Evolutionary conservation across 352 stramenopile species (phyloP), one percentile per base, ranked within the genome.

Genomic region (Hyphochytrium catenoides): DNA sequence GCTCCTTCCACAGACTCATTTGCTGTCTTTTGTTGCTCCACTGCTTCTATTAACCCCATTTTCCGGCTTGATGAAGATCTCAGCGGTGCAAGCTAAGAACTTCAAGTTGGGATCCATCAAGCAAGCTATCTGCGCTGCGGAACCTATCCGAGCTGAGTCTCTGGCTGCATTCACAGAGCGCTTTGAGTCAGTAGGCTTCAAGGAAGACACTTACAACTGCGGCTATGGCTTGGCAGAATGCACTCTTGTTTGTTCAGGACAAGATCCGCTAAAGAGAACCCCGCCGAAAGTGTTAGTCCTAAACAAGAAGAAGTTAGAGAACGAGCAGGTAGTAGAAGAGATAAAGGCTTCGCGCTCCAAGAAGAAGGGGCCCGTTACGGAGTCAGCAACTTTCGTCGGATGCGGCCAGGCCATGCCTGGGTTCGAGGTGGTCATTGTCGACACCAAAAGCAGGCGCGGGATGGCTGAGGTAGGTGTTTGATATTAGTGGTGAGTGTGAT

Each of bases 171-270:
- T 82, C 31, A 71, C 52, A 9, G 31, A 47, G 34, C 76, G 66
- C 48, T 82, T 82, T 32, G 47, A 49, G 25, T 28, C 40, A 9
- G 26, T 52, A 1, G 63, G 65, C 1, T 77, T 82, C 19, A 47
- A 77, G 40, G 51, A 57, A 0, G 57, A 58, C 37, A 64, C 62
- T n/a, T 76, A 78, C 36, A 79, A 79, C 44, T 75, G 59, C 35
- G 63, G 62, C 21, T 82, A 82, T 34, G 65, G 68, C 5, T 46
- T 82, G 18, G 68, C 68, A 4, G 68, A 82, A 49, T 59, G 74
- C n/a, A 82, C 68, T 17, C 44, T 82, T 16, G 67, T 14, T 26
- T 39, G 14, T 17, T 39, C 62, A 5, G 67, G 67, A 0, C 64
- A 82, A 41, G 52, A 74, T 19, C 60, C 56, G 14, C 23, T 54